Evolutionary conservation across 345 rosid genomes (phyloP).

Genomic region (Excoecaria cochinchinensis): DNA sequence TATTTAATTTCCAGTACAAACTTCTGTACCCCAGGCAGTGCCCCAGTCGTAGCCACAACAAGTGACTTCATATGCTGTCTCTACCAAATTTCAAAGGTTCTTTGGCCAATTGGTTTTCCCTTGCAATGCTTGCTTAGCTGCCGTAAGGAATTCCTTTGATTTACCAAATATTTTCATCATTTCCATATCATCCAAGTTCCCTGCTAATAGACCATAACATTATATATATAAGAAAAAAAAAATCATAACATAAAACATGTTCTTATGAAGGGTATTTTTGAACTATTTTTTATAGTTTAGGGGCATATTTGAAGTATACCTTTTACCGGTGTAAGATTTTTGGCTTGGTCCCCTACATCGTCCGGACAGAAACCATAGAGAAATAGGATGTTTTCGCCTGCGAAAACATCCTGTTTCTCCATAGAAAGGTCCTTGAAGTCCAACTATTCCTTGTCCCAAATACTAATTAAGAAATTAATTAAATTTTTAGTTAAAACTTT

Average conservation of each 20-base stretch:
- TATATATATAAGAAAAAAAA: neutral
- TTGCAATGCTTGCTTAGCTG: conserved; percentile 31
- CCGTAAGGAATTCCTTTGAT: conserved; percentile 37
- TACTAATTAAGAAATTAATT: neutral
- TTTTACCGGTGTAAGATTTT: conserved; percentile 4
- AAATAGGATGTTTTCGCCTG: conserved; percentile 54
- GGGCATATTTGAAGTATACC: too few species aligned
- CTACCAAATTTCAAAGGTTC: conserved; percentile 16
- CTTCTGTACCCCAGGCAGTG: conserved; percentile 58
- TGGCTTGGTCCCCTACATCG: conserved; percentile 20
- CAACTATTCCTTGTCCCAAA: conserved; percentile 21
- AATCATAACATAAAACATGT: conserved; percentile 11
- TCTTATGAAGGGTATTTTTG: too few species aligned
- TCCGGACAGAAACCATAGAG: conserved; percentile 50
- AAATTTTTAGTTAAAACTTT: too few species aligned
- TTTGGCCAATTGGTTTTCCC: conserved; percentile 25
- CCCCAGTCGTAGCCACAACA: conserved; percentile 44
- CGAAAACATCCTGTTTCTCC: conserved; percentile 62
- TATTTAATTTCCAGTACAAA: conserved; percentile 11
- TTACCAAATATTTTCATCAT: conserved; percentile 40
- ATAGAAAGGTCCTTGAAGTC: conserved; percentile 55
- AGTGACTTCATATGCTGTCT: conserved; percentile 48
- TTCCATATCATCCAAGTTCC: conserved; percentile 18
- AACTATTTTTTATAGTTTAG: too few species aligned
- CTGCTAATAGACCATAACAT: conserved; percentile 11